A percentile compares a stretch with the other conserved stretches of the same genome.
These are phyloP conservation scores for Apostasia ramifera DNA, from an alignment of 106 monocot species.

Conservation along the genomic window DNA sequence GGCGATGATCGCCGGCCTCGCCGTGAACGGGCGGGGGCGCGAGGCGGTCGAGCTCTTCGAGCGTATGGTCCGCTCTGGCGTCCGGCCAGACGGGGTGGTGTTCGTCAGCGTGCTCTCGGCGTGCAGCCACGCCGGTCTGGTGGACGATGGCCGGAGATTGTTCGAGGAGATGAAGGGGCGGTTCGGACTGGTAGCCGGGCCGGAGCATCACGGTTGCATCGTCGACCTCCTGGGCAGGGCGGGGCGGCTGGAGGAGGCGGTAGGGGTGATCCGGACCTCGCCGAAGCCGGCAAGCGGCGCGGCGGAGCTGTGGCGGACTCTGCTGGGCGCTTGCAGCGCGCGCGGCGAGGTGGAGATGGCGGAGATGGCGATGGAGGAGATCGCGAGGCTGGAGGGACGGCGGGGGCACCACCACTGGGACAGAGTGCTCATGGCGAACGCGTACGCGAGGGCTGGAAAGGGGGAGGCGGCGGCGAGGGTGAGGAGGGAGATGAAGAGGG, in stretches of 20 bases:
- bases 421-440: no score
- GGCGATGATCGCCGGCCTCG: slow-evolving; percentile 25
- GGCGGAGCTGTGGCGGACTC: no score
- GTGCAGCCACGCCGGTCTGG: slow-evolving; percentile 31
- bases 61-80: slow-evolving; percentile 8
- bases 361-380: no score
- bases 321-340: no score
- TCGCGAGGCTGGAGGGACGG: no score
- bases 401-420: no score
- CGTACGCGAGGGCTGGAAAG: no score
- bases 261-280: slow-evolving; percentile 1
- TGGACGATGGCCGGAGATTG: slow-evolving; percentile 18
- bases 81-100: slow-evolving; percentile 17
- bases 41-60: slow-evolving; percentile 22
- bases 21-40: slow-evolving; percentile 24
- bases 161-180: slow-evolving; percentile 15
- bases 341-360: no score
- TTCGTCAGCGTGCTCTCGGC: slow-evolving; percentile 30
- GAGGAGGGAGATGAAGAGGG: no score
- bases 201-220: slow-evolving; percentile 34
- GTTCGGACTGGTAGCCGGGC: slow-evolving; percentile 10
- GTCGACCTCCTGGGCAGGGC: slow-evolving; percentile 42
- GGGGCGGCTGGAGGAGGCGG: slow-evolving; percentile 30
- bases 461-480: no score
- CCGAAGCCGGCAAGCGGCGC: no score